A percentile compares a stretch with the other conserved stretches of the same genome.
Evolutionary conservation across 2,329 filamentous ascomycete genomes (phyloP).

Genomic region (Scleromitrula shiraiana): DNA sequence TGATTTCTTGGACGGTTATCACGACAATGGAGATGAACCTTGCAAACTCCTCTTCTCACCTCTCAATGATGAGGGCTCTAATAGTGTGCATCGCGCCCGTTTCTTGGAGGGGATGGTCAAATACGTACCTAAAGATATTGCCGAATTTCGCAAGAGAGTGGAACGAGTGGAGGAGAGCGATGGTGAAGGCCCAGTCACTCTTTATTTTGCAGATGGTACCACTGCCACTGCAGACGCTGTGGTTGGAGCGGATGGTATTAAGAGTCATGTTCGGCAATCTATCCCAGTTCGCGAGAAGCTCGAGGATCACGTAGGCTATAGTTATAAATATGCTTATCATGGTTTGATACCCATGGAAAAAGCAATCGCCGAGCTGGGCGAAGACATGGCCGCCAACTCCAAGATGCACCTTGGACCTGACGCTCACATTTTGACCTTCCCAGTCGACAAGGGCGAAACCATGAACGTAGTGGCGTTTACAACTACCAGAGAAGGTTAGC

Average conservation of each 20-base stretch:
- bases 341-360: conserved; percentile 51
- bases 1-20: conserved; percentile 3
- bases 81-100: not conserved
- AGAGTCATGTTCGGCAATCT: conserved; percentile 43
- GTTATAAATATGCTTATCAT: conserved; percentile 53
- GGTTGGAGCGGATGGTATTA: conserved; percentile 58
- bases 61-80: not conserved
- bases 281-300: conserved; percentile 38
- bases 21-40: not conserved
- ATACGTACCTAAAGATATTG: not conserved
- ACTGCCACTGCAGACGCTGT: conserved; percentile 36
- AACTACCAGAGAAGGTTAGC: conserved; percentile 23
- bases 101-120: not conserved
- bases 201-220: not conserved
- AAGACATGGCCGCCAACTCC: conserved; percentile 39
- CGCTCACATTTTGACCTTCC: conserved; percentile 54
- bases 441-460: conserved; percentile 41
- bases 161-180: not conserved
- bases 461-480: conserved; percentile 41
- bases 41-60: not conserved
- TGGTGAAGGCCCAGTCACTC: not conserved
- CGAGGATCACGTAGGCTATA: conserved; percentile 34
- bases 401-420: conserved; percentile 42
- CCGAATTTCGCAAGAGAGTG: not conserved
- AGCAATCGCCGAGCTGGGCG: conserved; percentile 40